These are phyloP conservation scores for Circinella umbellata DNA, from an alignment of 371 early-diverging fungal genomes.

Conservation along the genomic window DNA sequence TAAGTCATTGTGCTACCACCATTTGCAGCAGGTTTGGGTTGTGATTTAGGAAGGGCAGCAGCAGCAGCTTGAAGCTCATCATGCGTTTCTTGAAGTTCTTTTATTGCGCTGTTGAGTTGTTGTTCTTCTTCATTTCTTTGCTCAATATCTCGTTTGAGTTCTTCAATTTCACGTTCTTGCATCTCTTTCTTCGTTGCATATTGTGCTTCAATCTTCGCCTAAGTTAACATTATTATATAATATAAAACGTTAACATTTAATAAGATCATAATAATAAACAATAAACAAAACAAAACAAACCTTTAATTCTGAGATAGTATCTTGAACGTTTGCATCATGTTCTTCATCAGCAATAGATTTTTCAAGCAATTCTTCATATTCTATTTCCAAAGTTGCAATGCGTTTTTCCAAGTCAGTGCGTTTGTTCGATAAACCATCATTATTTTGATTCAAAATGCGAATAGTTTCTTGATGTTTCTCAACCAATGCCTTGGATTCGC, in stretches of 20 bases:
- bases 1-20: constrained; percentile 3
- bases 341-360: constrained; percentile 94
- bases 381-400: constrained; percentile 76
- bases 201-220: constrained; percentile 68
- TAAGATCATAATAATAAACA: too few relatives aligned
- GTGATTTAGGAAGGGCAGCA: neutral
- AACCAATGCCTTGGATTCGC: constrained; percentile 70
- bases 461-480: constrained; percentile 75
- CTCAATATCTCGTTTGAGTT: constrained; percentile 64
- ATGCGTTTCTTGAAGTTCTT: constrained; percentile 63
- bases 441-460: constrained; percentile 65
- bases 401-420: constrained; percentile 77
- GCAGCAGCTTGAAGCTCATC: constrained; percentile 65
- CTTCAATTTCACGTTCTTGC: constrained; percentile 81
- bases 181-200: constrained; percentile 75
- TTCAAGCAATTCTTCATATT: constrained; percentile 93
- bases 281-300: constrained; percentile 19
- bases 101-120: constrained; percentile 57
- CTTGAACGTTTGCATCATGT: constrained; percentile 62
- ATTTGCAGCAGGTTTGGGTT: neutral
- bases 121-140: constrained; percentile 77
- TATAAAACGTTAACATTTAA: too few relatives aligned
- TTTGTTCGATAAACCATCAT: constrained; percentile 64
- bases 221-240: constrained; percentile 8
- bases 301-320: constrained; percentile 80